A percentile compares a stretch with the other conserved stretches of the same genome.
Conservation (phyloP, 139 green algal genomes). For the Chlamydomonas schloesseri region DNA sequence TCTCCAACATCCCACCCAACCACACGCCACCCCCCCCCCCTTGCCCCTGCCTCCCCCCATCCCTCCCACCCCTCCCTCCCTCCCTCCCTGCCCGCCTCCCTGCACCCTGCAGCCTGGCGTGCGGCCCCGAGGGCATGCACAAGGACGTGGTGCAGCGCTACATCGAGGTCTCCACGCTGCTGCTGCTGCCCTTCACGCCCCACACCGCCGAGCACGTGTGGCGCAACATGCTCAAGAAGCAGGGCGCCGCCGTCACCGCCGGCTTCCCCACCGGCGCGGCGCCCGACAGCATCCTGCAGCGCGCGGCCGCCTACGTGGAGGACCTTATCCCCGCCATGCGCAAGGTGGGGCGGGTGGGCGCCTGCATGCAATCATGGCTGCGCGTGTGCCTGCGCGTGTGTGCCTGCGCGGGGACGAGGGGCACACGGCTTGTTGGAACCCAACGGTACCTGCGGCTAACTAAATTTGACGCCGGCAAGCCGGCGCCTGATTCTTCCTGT, state of each 20-base stretch:
- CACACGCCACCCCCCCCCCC: no score
- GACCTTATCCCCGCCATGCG: constrained; percentile 78
- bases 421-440: no score
- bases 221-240: constrained; percentile 75
- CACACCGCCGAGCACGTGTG: constrained; percentile 97
- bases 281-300: constrained; percentile 83
- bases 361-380: no score
- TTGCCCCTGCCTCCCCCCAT: background rate
- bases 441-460: no score
- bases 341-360: no score
- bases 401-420: no score
- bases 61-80: background rate
- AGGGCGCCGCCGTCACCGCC: constrained; percentile 70
- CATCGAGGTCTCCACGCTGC: constrained; percentile 71
- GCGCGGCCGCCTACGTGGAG: constrained; percentile 71
- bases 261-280: constrained; percentile 81
- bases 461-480: no score
- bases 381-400: no score
- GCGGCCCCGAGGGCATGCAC: constrained; percentile 87
- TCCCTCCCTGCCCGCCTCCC: background rate
- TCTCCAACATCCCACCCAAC: no score
- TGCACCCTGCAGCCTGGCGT: constrained; percentile 65
- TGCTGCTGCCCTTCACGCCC: constrained; percentile 93
- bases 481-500: no score
- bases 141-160: constrained; percentile 67